Base-by-base conservation (phyloP, 2,329 filamentous ascomycete species). In the Neonectria punicea region DNA sequence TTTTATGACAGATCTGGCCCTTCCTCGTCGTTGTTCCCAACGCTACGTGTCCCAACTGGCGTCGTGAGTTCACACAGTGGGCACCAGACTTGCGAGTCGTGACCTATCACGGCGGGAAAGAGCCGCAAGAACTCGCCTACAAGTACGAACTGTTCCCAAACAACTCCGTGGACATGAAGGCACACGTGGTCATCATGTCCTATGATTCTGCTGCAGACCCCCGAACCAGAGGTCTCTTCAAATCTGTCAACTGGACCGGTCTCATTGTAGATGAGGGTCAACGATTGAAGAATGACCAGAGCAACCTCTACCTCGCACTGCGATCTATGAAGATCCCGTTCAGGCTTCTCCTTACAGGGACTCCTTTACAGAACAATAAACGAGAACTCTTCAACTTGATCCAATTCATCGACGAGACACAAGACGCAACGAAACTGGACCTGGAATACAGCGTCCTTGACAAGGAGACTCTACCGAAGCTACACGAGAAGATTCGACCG, bases 21-120 rank as follows among this genome's bases (percentile, higher is more conserved):
- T 98, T 98, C 76, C 84, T 99, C 16, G 86, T 98, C 3, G 93
- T 98, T 2, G 95, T 97, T 1, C 96, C 96, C 0, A 98, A 98
- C 75, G 91, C 95, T 0, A 99, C 96, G 0, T 97, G 94, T 77
- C 89, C 94, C n/a, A 99, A 99, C 77, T 99, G 96, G 95, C 92
- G 95, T 6, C 90, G 95, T 53, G 96, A 99, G 77, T 93, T 98
- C 78, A 97, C 97, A 81, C 90, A 92, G 70, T 99, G 95, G 95
- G 90, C 92, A 0, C 95, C 95, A 1, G 88, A 88, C 7, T 81
- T 98, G 39, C 89, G 94, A 46, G 94, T 97, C 7, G 94, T 98
- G n/a, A 91, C 94, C 0, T 98, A 96, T 76, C 97, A 97, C 76
- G 96, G 96, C 50, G 91, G 91, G 16, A 86, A 85, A 55, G 85